Evolutionary conservation across 768 basidiomycete genomes (phyloP), one percentile per base, ranked within the genome.

Genomic region (Lentinula aciculospora): DNA sequence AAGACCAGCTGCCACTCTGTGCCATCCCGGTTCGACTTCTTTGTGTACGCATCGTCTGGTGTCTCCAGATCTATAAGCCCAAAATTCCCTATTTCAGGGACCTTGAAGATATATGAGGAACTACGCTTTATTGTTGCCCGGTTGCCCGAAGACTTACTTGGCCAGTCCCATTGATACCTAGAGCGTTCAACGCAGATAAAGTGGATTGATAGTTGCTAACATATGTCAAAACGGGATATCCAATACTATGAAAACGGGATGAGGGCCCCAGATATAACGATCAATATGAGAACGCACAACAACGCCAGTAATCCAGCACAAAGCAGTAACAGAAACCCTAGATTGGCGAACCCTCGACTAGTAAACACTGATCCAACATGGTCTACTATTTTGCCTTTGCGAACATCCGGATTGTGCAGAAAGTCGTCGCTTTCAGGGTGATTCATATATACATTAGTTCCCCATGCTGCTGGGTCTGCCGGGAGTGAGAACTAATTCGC

Each of bases 381-480:
- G 58, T 76, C 73, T 25, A 68, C 68, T 47, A 71, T 42, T 69
- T 69, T 56, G 70, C 67, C 46, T 66, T 69, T 36, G 66, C 65
- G 19, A 69, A 66, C 62, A 62, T 64, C 31, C 76, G 89, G 89
- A 60, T 89, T 81, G 67, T 92, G 89, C 19, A 92, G 72, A 46
- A 81, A 81, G 67, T 92, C 89, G 66, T 91, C 89, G 5, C 81
- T 67, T 61, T 92, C 89, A 23, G 78, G 72, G 40, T 75, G 61
- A 65, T 82, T 78, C 4, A 76, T 73, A 21, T 77, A 81, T 39
- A 87, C 65, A 64, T 81, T 79, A 21, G 80, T 78, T 21, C 85
- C 84, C 88, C 88, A 89, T 23, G 73, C 71, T 17, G 80, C 76
- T 13, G 86, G 86, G 63, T 91, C 88, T 12, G 84, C 76, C 2